phyloP scores from a whole-genome alignment of 768 basidiomycete genomes.

The Leccinum rimulosum region DNA sequence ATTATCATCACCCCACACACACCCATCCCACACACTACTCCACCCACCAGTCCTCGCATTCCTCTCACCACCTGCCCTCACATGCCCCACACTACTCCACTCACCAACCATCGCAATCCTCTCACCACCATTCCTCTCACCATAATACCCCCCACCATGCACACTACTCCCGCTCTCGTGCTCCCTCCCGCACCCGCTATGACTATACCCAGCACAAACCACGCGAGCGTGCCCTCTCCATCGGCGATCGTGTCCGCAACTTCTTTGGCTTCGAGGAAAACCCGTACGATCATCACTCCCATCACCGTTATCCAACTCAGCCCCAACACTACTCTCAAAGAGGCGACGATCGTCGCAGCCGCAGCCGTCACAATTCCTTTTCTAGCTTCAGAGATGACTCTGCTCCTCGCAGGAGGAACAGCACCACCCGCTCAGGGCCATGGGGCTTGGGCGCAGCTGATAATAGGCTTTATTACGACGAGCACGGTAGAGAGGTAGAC shows the following conservation, averaged over 20 bases:
- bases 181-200: constrained; percentile 14
- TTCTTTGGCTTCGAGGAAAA: constrained; percentile 30
- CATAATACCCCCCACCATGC: constrained; percentile 9
- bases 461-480: constrained; percentile 18
- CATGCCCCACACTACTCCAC: constrained; percentile 6
- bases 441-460: constrained; percentile 23
- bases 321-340: constrained; percentile 1
- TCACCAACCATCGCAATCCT: constrained; percentile 18
- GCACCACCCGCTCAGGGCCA: constrained; percentile 18
- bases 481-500: constrained; percentile 30
- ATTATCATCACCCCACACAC: background rate
- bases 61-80: constrained; percentile 12
- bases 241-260: constrained; percentile 38
- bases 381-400: constrained; percentile 21
- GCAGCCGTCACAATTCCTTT: constrained; percentile 28
- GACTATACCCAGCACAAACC: constrained; percentile 6
- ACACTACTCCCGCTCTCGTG: constrained; percentile 12
- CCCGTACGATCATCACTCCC: constrained; percentile 3
- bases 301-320: constrained; percentile 9
- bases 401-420: constrained; percentile 18
- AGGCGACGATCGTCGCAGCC: constrained; percentile 17
- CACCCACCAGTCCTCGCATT: constrained; percentile 18
- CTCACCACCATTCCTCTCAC: constrained; percentile 15
- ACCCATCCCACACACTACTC: constrained; percentile 9
- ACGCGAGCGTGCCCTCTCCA: constrained; percentile 21